Conservation (phyloP, 805 yeast genomes). For the Jamesozyma rosinii region DNA sequence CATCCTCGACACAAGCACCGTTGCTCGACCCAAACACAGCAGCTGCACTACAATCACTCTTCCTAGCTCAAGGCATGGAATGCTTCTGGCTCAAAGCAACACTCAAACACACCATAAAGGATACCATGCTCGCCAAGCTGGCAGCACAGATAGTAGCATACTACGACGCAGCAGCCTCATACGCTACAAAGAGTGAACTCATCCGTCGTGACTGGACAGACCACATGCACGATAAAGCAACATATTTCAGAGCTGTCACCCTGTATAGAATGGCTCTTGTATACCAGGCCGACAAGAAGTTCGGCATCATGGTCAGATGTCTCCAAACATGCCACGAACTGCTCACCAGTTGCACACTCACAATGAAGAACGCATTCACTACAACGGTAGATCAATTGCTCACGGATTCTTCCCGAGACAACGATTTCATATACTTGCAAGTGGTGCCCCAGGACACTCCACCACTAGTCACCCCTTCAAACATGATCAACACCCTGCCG, state of each 20-base stretch:
- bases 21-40: background rate
- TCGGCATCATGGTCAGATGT: slow-evolving; percentile 56
- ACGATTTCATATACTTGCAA: slow-evolving; percentile 68
- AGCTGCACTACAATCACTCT: background rate
- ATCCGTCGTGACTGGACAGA: slow-evolving; percentile 51
- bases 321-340: background rate
- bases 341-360: slow-evolving; percentile 21
- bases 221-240: slow-evolving; percentile 48
- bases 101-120: slow-evolving; percentile 33
- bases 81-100: slow-evolving; percentile 69
- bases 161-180: slow-evolving; percentile 40
- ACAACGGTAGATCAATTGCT: slow-evolving; percentile 38
- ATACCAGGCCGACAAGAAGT: slow-evolving; percentile 30
- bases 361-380: slow-evolving; percentile 33
- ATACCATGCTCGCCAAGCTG: slow-evolving; percentile 53
- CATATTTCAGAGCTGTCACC: slow-evolving; percentile 66
- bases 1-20: background rate
- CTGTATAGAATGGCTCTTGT: slow-evolving; percentile 50
- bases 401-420: slow-evolving; percentile 60
- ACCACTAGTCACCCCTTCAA: slow-evolving; percentile 37
- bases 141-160: slow-evolving; percentile 53
- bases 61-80: slow-evolving; percentile 75
- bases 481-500: slow-evolving; percentile 45
- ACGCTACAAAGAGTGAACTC: slow-evolving; percentile 40
- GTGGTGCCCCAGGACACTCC: slow-evolving; percentile 47